phyloP scores from a whole-genome alignment of 352 stramenopile species.

The Halophytophthora batemanensis region DNA sequence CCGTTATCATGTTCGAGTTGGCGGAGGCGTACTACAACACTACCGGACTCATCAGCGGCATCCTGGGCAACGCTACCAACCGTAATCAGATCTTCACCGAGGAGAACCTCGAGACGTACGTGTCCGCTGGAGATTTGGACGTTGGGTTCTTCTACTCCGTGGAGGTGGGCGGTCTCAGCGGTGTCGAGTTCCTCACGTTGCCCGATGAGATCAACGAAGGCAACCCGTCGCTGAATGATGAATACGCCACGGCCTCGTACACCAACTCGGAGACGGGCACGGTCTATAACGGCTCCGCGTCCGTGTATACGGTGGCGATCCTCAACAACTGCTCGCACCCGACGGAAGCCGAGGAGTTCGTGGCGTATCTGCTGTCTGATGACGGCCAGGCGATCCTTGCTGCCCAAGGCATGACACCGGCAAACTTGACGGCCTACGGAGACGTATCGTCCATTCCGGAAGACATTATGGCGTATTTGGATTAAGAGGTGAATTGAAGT shows the following conservation, averaged over 20 bases:
- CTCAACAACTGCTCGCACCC: slow-evolving; percentile 30
- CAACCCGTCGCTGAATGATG: slow-evolving; percentile 19
- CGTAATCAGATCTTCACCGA: slow-evolving; percentile 33
- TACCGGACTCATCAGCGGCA: slow-evolving; percentile 12
- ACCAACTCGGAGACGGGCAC: slow-evolving; percentile 28
- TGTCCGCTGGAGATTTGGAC: slow-evolving; percentile 25
- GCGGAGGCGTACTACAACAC: slow-evolving; percentile 30
- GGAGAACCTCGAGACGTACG: slow-evolving; percentile 28
- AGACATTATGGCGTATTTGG: slow-evolving; percentile 22
- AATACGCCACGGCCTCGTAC: slow-evolving; percentile 30
- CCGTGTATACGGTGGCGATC: slow-evolving; percentile 29
- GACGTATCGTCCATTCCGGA: slow-evolving; percentile 17
- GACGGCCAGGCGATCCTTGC: slow-evolving; percentile 23
- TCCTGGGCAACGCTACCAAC: slow-evolving; percentile 31
- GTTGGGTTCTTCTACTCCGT: slow-evolving; percentile 34
- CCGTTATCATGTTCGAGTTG: slow-evolving; percentile 36
- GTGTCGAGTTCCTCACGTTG: slow-evolving; percentile 24
- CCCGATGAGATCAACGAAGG: slow-evolving; percentile 31
- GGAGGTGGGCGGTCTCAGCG: slow-evolving; percentile 21
- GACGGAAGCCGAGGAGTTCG: slow-evolving; percentile 30
- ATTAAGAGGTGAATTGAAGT: no score
- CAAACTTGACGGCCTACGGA: slow-evolving; percentile 29
- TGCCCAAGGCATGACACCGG: slow-evolving; percentile 23
- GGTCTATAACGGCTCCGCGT: slow-evolving; percentile 33
- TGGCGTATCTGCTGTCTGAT: slow-evolving; percentile 24